Conservation (phyloP, 2,329 filamentous ascomycete species). For the Cladophialophora bantiana region DNA sequence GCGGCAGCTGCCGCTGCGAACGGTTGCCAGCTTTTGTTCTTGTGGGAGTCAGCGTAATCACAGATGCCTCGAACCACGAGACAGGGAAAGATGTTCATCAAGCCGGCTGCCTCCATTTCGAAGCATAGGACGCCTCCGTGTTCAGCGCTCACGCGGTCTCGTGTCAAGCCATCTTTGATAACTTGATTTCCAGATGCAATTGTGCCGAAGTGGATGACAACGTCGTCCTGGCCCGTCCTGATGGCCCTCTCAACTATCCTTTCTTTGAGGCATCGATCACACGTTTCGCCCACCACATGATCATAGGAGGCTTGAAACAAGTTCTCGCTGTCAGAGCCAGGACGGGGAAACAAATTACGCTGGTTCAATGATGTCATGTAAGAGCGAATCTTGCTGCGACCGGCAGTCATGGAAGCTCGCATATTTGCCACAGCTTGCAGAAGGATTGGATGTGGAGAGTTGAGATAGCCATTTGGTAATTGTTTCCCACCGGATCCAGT, state of each 20-base stretch:
- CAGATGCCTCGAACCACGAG: slow-evolving; percentile 34
- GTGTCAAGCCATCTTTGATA: slow-evolving; percentile 23
- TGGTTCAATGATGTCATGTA: not conserved
- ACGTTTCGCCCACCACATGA: no score
- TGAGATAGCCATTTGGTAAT: not conserved
- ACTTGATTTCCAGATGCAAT: slow-evolving; percentile 39
- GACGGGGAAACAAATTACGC: not conserved
- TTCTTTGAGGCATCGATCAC: not conserved
- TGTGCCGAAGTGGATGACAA: slow-evolving; percentile 35
- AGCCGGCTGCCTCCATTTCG: slow-evolving; percentile 14
- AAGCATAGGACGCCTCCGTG: not conserved
- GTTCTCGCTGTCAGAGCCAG: no score
- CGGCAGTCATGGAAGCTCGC: not conserved
- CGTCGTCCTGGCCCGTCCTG: slow-evolving; percentile 17
- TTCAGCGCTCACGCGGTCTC: not conserved
- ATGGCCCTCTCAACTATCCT: slow-evolving; percentile 16
- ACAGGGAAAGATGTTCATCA: slow-evolving; percentile 29
- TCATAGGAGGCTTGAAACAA: no score
- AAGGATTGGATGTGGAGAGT: not conserved
- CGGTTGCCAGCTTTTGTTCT: slow-evolving; percentile 32
- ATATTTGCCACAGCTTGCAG: not conserved
- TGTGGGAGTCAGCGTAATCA: slow-evolving; percentile 33
- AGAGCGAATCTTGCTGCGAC: not conserved
- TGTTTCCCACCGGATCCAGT: not conserved
- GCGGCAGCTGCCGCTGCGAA: slow-evolving; percentile 30